Conservation (phyloP, 305 asterid genomes). For the Solanum hybrid region DNA sequence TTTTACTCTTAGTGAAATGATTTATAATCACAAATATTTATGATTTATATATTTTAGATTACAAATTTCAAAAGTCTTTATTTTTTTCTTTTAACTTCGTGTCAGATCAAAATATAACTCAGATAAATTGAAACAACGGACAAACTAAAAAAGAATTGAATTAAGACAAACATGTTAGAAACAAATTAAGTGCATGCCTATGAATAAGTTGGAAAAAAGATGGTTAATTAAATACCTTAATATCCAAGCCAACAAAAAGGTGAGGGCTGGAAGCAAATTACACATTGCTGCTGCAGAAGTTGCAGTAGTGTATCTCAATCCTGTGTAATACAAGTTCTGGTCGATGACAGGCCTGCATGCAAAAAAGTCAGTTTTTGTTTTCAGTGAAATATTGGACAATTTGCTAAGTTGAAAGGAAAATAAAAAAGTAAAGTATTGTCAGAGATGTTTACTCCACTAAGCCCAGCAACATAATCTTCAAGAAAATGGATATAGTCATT, state of each 20-base stretch:
- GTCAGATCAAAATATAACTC: background rate
- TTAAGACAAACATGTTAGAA: background rate
- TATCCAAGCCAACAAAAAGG: slow-evolving; percentile 43
- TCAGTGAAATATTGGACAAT: background rate
- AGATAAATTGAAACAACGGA: too few relatives aligned
- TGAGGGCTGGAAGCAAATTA: slow-evolving; percentile 42
- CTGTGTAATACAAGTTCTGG: slow-evolving; percentile 53
- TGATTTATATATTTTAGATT: too few relatives aligned
- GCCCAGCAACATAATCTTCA: slow-evolving; percentile 51
- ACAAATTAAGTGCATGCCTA: background rate
- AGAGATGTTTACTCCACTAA: slow-evolving; percentile 41
- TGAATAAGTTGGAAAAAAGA: background rate
- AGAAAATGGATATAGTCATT: slow-evolving; percentile 40
- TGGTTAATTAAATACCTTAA: slow-evolving; percentile 14
- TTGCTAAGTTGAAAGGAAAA: background rate
- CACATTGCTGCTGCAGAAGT: slow-evolving; percentile 51
- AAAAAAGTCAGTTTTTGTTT: background rate
- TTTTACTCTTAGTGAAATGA: background rate
- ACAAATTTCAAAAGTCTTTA: too few relatives aligned
- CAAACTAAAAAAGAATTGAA: background rate
- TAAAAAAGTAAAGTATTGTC: background rate
- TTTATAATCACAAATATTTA: too few relatives aligned
- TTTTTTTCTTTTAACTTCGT: too few relatives aligned
- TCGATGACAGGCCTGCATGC: slow-evolving; percentile 53
- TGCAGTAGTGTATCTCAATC: slow-evolving; percentile 56